Evolutionary conservation across 371 early-diverging fungal genomes (phyloP).

Genomic region (Mortierella sp.): DNA sequence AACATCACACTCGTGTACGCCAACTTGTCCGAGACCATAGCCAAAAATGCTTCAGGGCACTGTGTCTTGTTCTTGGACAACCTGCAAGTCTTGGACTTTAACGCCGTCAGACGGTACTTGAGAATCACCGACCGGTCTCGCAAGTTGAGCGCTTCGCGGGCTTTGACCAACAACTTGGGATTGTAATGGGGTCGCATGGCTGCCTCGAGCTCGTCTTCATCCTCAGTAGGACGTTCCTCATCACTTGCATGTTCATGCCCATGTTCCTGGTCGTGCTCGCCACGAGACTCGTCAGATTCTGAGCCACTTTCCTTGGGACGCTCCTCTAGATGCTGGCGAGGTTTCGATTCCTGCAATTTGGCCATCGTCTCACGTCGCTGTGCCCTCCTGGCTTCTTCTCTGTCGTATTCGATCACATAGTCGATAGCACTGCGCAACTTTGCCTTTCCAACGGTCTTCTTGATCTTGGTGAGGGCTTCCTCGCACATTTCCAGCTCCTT

Average conservation of each 20-base stretch:
- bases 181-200: conserved; percentile 63
- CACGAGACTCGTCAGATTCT: conserved; percentile 9
- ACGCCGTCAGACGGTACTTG: conserved; percentile 81
- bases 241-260: conserved; percentile 55
- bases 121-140: conserved; percentile 80
- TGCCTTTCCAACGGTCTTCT: conserved; percentile 79
- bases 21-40: conserved; percentile 91
- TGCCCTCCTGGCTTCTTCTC: conserved; percentile 63
- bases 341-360: conserved; percentile 34
- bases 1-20: conserved; percentile 95
- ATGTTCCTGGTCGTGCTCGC: conserved; percentile 19
- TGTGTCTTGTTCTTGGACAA: conserved; percentile 80
- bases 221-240: conserved; percentile 48
- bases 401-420: conserved; percentile 64
- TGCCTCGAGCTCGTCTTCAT: conserved; percentile 49
- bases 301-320: conserved; percentile 4
- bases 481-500: conserved; percentile 80
- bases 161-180: conserved; percentile 81
- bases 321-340: conserved; percentile 20
- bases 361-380: conserved; percentile 46
- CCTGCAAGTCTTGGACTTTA: conserved; percentile 83
- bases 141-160: conserved; percentile 80
- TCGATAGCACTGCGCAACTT: conserved; percentile 87
- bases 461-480: conserved; percentile 76
- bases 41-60: conserved; percentile 94